Base-by-base conservation (phyloP, 2,329 filamentous ascomycete genomes). In the Hortaea werneckii region DNA sequence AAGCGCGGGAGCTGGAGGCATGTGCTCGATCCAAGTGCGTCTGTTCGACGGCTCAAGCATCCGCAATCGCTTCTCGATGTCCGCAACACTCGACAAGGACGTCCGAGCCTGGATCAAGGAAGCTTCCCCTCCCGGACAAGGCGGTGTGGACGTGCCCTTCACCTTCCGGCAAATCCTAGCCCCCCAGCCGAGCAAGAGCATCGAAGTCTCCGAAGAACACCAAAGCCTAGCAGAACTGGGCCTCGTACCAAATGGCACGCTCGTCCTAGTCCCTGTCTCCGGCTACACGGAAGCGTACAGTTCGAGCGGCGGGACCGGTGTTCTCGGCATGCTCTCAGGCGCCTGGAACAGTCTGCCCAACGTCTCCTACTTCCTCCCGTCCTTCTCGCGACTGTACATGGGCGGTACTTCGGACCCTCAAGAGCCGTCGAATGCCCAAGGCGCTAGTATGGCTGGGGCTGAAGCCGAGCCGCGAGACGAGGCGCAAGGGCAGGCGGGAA, bases 31-130 rank as follows among this genome's bases (percentile, higher is more conserved):
- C 1, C 87, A 92, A 57, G 78, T 95, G 12, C 79, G 89, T 6
- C 72, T 95, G 0, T 85, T 94, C 46, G 87, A 95, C 59, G 90
- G 90, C 7, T 82, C 81, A 8, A 88, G 81, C 1, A 77, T 95
- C 12, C 80, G 87, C 37, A 76, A 74, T 3, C 79, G 77, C 12
- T 94, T 95, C 63, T 53, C 58, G 10, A 53, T 56, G 26, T 70
- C 78, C 8, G 78, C 80, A 20, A 84, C 76, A 0, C 72, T 95
- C 3, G 65, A 70, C 5, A 69, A 64, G 5, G 77, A 86, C 38
- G 81, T 96, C 1, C 77, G 90, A 6, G 67, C 72, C 5, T 95
- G 87, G 85, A 76, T 96, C 6, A 85, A 90, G 45, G 69, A 75
- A 46, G 50, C 69, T 64, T 8, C 55, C 5, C 48, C 50, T 2